phyloP scores from a whole-genome alignment of 176 grass and related monocot species.

The Poa pratensis region DNA sequence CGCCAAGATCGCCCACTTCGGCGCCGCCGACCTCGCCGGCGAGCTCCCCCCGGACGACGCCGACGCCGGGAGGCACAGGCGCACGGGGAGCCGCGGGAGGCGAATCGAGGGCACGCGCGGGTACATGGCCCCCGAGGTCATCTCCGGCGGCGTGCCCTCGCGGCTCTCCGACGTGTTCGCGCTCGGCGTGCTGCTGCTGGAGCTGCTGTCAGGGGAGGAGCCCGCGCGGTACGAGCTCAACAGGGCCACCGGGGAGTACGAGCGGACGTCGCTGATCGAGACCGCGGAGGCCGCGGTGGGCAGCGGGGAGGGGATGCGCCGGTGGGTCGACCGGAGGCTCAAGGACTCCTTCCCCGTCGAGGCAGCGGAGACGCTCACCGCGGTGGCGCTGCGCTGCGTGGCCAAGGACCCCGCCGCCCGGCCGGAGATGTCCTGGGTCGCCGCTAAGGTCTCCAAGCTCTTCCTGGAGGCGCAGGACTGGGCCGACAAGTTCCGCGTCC shows the following conservation, averaged over 20 bases:
- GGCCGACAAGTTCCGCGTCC: conserved; percentile 46
- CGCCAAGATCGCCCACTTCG: conserved; percentile 86
- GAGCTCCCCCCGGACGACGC: conserved; percentile 48
- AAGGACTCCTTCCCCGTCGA: conserved; percentile 75
- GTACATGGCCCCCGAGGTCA: conserved; percentile 77
- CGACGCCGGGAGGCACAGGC: background rate
- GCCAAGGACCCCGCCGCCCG: conserved; percentile 49
- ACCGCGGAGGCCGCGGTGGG: conserved; percentile 46
- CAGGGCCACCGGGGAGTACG: conserved; percentile 41
- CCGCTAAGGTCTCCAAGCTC: conserved; percentile 77
- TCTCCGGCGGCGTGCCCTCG: conserved; percentile 40
- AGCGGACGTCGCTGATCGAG: conserved; percentile 73
- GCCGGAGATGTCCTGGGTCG: conserved; percentile 76
- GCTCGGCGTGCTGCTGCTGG: conserved; percentile 74
- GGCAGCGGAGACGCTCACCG: conserved; percentile 51
- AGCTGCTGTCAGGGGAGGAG: conserved; percentile 79
- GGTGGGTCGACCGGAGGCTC: conserved; percentile 82
- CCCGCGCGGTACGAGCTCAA: conserved; percentile 59
- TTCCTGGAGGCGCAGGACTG: conserved; percentile 78
- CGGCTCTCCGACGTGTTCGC: conserved; percentile 74
- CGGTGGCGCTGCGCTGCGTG: conserved; percentile 70
- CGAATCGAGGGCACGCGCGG: conserved; percentile 81
- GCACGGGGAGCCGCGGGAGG: conserved; percentile 45
- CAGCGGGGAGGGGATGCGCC: conserved; percentile 59
- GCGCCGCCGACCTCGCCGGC: conserved; percentile 71